These are phyloP conservation scores for Ophiostoma populinum DNA, from an alignment of 2,329 filamentous ascomycete species.

Conservation along the genomic window DNA sequence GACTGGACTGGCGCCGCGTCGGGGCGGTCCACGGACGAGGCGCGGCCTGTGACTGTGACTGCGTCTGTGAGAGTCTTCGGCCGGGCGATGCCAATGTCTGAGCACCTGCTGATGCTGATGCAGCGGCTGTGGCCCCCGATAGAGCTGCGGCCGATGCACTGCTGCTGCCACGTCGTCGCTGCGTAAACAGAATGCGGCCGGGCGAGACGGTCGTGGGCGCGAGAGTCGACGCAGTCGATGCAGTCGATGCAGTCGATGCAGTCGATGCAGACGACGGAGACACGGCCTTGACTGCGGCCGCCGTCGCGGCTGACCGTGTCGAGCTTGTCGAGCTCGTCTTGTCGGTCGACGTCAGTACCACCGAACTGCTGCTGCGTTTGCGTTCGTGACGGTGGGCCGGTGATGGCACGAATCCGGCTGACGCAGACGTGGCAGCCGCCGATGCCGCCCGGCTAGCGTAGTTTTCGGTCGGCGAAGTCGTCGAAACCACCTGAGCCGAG, in stretches of 20 bases:
- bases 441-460: slow-evolving; percentile 20
- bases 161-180: background rate
- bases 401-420: slow-evolving; percentile 8
- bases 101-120: background rate
- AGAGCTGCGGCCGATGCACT: background rate
- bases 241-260: too few species aligned
- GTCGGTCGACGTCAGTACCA: too few species aligned
- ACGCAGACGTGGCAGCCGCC: slow-evolving; percentile 3
- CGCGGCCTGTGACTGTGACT: too few species aligned
- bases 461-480: slow-evolving; percentile 29
- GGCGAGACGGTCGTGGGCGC: background rate
- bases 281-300: background rate
- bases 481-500: too few species aligned
- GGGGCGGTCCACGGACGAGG: too few species aligned
- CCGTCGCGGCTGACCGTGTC: background rate
- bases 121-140: background rate
- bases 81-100: too few species aligned
- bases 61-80: too few species aligned
- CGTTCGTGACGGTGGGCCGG: slow-evolving; percentile 5
- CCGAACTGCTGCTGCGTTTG: slow-evolving; percentile 3
- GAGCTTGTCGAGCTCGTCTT: too few species aligned
- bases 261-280: too few species aligned
- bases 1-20: too few species aligned
- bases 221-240: background rate
- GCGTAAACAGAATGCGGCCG: background rate